phyloP scores from a whole-genome alignment of 1,284 basidiomycete species.

The Porodaedalea pini region DNA sequence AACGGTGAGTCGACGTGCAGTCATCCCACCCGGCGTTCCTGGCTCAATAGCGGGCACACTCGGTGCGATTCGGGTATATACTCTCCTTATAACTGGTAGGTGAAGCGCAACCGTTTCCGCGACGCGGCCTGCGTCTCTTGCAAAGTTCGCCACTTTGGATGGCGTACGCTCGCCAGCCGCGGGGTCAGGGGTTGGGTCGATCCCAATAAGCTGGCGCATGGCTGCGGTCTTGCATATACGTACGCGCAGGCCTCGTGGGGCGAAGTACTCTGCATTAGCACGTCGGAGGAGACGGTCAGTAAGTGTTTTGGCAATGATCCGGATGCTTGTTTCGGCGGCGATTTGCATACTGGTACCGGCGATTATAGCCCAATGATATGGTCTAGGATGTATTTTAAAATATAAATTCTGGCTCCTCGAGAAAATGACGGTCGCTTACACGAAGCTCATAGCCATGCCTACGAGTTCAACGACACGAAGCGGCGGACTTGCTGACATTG shows the following conservation, averaged over 20 bases:
- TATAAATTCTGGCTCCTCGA: not conserved
- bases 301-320: conserved; percentile 22
- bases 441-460: conserved; percentile 22
- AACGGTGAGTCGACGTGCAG: not conserved
- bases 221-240: conserved; percentile 23
- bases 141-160: not conserved
- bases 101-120: conserved; percentile 3
- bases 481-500: conserved; percentile 22
- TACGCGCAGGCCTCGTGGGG: conserved; percentile 22
- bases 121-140: not conserved
- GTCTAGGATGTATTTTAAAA: conserved; percentile 6
- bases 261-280: conserved; percentile 23
- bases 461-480: conserved; percentile 22
- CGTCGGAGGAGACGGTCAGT: conserved; percentile 23
- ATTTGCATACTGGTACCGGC: conserved; percentile 19
- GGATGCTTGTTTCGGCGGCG: conserved; percentile 18
- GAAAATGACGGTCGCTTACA: conserved; percentile 13
- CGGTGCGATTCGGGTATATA: conserved; percentile 1
- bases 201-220: conserved; percentile 20
- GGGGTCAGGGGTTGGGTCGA: not conserved
- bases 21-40: not conserved
- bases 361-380: conserved; percentile 19
- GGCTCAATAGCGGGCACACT: not conserved
- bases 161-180: not conserved
- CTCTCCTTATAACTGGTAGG: conserved; percentile 1